Evolutionary conservation across 2,329 filamentous ascomycete species (phyloP), one percentile per base, ranked within the genome.

Genomic region (Rhexocercosporidium sp.): DNA sequence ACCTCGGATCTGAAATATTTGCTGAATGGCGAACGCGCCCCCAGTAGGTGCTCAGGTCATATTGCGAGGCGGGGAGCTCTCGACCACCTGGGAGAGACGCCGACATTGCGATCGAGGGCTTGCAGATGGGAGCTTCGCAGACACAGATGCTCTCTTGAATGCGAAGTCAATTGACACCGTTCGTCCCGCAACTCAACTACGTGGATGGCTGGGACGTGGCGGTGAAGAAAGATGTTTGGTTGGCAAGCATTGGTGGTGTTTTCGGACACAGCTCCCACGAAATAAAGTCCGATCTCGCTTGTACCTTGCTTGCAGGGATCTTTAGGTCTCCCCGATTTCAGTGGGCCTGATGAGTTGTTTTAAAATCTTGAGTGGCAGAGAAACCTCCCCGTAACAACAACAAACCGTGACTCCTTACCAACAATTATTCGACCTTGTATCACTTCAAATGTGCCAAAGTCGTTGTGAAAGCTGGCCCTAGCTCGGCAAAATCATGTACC

Each of bases 1-100:
- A 98, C 95, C 94, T 96, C 73, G 96, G 96, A 84, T 99, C 96
- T 78, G 94, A 92, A 75, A 99, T 89, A 75, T 94, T 90, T 69
- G 92, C 91, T 20, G 94, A 90, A 83, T 99, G 95, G 81, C 87
- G 88, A 77, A 98, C 96, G 67, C 96, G 90, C 72, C 96, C 96
- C 92, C 92, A 96, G 82, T 99, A 99, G 56, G 94, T 97, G 78
- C 81, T 88, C 76, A 99, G 85, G 78, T 99, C 93, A 86, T 96
- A 95, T 80, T 94, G 93, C 64, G 96, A 99, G 65, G 90, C 88
- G 69, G 96, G 96, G 71, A 97, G 86, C 80, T 97, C 93, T 79
- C 95, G 91, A 75, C 81, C 81, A 67, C 89, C 89, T 59, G 88
- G 88, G 37, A 91, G 79, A 27, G 89, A 90, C 67, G 88, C 83